Base-by-base conservation (phyloP, 345 rosid genomes). In the Eucalyptus curtisii region DNA sequence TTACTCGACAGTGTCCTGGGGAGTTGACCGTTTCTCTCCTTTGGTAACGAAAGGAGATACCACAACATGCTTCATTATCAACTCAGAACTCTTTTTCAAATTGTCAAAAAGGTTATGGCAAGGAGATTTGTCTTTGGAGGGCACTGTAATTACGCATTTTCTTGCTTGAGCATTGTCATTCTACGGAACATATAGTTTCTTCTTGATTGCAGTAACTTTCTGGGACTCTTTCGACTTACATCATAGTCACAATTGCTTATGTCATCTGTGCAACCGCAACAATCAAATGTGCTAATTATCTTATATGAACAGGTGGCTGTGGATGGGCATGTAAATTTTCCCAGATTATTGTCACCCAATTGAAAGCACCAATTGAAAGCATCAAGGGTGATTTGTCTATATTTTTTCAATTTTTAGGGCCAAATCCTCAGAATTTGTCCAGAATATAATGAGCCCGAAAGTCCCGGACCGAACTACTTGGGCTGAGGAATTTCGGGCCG, bases 211-310 rank as follows among this genome's bases (percentile, higher is more conserved):
- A 2, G 33, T 30, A 61, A 30, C 68, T 61, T 30, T 30, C 33
- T 61, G 16, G n/a, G 33, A 61, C 68, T 30, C 33, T 30, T 30
- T 61, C 33, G 15, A 30, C 68, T 30, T 30, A 22, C 22, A 53
- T 85, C 61, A 52, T 61, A 30, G 68, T 61, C 31, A 61, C 31
- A 33, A 53, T 86, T 30, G 33, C 33, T 59, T 30, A 52, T 27
- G n/a, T 61, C 6, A 61, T 61, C 68, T 61, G 97, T 96, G 85
- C 97, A 96, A 89, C 90, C 96, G 45, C 99, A 96, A 87, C 94
- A 95, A 80, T 92, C 55, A 95, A 92, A 89, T 95, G 96, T 91
- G 97, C 96, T 19, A 96, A 96, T 89, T 92, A 92, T 94, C 97
- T 96, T 90, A 90, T 96, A 87, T 88, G 88, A 89, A 94, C 98